Conservation (phyloP, 2,329 filamentous ascomycete species). For the Colletotrichum horii region DNA sequence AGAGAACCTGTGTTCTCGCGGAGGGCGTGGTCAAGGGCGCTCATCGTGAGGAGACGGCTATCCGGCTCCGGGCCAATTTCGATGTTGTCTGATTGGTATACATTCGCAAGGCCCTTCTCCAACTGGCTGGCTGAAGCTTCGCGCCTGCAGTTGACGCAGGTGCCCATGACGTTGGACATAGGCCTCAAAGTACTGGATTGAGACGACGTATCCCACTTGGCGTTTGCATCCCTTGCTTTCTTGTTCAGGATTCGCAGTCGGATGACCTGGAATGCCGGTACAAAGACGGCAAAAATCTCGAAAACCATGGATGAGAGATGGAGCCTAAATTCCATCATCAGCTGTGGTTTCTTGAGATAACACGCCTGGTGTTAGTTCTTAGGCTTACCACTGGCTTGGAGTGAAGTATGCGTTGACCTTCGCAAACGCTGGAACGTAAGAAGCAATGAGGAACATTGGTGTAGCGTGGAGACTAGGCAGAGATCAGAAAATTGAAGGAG, state of each 20-base stretch:
- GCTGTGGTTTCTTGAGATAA: background rate
- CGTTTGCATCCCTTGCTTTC: constrained; percentile 28
- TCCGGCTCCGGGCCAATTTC: constrained; percentile 26
- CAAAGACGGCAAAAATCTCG: constrained; percentile 59
- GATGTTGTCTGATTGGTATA: constrained; percentile 15
- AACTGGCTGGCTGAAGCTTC: constrained; percentile 20
- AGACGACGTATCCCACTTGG: constrained; percentile 33
- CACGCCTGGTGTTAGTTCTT: accelerated
- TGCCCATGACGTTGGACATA: constrained; percentile 18
- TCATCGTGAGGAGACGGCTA: constrained; percentile 55
- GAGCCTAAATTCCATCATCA: constrained; percentile 32
- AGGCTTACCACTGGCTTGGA: constrained; percentile 55
- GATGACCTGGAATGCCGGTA: constrained; percentile 44
- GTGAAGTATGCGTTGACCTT: constrained; percentile 52
- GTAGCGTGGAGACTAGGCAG: constrained; percentile 53
- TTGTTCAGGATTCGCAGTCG: constrained; percentile 26
- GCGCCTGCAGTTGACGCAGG: constrained; percentile 22
- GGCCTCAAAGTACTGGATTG: constrained; percentile 23
- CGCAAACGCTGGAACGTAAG: constrained; percentile 41
- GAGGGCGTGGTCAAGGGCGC: constrained; percentile 54
- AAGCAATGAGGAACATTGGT: constrained; percentile 61
- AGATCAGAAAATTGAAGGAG: background rate
- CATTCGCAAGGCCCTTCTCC: constrained; percentile 36
- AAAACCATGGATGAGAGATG: constrained; percentile 58
- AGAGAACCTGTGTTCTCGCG: constrained; percentile 49